Conservation (phyloP, 192 early-diverging fungal species). For the Dispira simplex region DNA sequence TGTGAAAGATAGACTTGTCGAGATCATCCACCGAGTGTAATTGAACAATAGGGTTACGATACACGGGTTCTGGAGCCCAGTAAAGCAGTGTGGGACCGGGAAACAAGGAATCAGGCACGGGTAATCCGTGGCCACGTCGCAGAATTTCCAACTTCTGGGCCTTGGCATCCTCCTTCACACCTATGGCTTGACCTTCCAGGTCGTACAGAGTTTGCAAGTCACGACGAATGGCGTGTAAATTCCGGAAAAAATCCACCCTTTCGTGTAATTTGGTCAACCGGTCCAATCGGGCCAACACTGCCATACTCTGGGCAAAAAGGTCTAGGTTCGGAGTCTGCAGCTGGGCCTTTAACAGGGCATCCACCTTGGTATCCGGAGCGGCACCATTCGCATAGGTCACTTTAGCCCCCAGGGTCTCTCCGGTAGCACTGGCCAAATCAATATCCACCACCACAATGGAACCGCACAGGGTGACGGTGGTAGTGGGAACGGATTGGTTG, state of each 20-base stretch:
- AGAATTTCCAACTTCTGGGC: not conserved
- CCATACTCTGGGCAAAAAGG: slow-evolving; percentile 4
- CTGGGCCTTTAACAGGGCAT: not conserved
- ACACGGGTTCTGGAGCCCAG: not conserved
- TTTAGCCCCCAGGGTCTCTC: not conserved
- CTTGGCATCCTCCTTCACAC: too few species aligned
- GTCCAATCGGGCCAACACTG: not conserved
- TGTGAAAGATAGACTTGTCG: not conserved
- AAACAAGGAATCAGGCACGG: not conserved
- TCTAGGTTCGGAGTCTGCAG: not conserved
- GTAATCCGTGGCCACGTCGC: not conserved
- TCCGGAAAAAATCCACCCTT: not conserved
- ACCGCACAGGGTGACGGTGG: slow-evolving; percentile 6
- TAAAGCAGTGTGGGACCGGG: slow-evolving; percentile 7
- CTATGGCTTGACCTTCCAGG: not conserved
- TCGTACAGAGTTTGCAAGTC: not conserved
- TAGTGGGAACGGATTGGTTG: not conserved
- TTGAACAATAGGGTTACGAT: not conserved
- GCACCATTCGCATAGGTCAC: slow-evolving; percentile 6
- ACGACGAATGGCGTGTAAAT: not conserved
- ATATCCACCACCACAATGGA: slow-evolving; percentile 2
- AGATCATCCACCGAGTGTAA: not conserved
- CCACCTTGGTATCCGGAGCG: not conserved
- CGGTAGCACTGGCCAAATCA: not conserved
- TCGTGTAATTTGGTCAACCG: slow-evolving; percentile 4